Conservation (phyloP, 805 yeast genomes). For the Wickerhamomyces queroliae region DNA sequence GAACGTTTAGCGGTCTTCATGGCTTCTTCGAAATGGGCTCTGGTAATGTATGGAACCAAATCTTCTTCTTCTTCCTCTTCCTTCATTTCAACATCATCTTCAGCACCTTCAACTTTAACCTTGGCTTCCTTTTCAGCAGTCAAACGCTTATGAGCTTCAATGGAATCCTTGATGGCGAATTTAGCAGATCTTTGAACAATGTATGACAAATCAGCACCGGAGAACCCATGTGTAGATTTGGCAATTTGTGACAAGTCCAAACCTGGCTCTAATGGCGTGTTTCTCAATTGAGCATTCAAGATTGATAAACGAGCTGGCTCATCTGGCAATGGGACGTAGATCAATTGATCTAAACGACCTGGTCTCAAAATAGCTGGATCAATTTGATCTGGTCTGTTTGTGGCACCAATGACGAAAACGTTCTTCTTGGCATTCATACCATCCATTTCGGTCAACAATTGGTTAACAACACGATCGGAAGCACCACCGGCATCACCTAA, state of each 20-base stretch:
- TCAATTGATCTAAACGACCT: constrained; percentile 97
- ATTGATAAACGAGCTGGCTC: constrained; percentile 91
- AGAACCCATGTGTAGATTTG: constrained; percentile 92
- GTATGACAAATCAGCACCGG: constrained; percentile 98
- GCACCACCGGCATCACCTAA: constrained; percentile 96
- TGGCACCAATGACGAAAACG: constrained; percentile 98
- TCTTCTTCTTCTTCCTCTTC: constrained; percentile 70
- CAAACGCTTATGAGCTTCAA: constrained; percentile 65
- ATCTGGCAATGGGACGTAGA: constrained; percentile 98
- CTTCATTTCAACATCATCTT: constrained; percentile 45
- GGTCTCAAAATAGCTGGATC: constrained; percentile 99
- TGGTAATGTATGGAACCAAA: constrained; percentile 93
- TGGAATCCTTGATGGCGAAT: constrained; percentile 96
- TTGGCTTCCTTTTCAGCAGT: constrained; percentile 40
- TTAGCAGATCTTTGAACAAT: constrained; percentile 98
- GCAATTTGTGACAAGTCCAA: constrained; percentile 85
- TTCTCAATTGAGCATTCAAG: constrained; percentile 92
- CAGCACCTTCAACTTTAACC: constrained; percentile 32
- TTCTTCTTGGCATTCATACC: constrained; percentile 99
- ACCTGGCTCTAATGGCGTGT: constrained; percentile 98
- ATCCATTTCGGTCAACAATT: constrained; percentile 96
- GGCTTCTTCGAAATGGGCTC: constrained; percentile 95
- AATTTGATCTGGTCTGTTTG: constrained; percentile 98
- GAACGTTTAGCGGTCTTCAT: constrained; percentile 99
- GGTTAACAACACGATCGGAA: constrained; percentile 93